Base-by-base conservation (phyloP, 805 yeast species). In the Saturnispora saitoi region DNA sequence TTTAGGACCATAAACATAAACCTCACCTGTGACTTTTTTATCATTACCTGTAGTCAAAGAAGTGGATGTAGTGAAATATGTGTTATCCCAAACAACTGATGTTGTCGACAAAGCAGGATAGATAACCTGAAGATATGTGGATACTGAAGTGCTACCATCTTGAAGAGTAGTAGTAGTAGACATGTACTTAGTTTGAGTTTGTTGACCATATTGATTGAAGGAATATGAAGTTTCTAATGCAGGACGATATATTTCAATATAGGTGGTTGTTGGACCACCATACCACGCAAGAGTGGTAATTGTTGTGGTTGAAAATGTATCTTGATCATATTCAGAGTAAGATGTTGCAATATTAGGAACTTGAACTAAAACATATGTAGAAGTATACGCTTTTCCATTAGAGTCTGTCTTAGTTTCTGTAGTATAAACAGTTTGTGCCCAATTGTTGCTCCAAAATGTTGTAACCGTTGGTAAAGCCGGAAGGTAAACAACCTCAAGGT, bases 381-480 rank as follows among this genome's bases (percentile, higher is more conserved):
- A 38, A 14, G 34, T 28, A 15, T 15, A 37, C 9, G 17, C 39
- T n/a, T 20, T 7, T 15, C 51, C 48, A 20, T 34, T 32, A 7
- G 29, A 6, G 20, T 36, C 38, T 15, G 30, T 24, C n/a, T 39
- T 29, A 4, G 42, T 29, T 31, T 28, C 26, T 15, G 26, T 36
- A 3, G 51, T 42, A 15, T 38, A 22, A 3, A 12, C n/a, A 17
- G 14, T 15, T 12, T 5, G 4, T 17, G 4, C 17, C 1, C 2
- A 4, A 10, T 28, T 38, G 19, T 30, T 32, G 11, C 43, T 28
- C 3, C 52, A 46, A 22, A 37, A 28, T 2, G 52, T 31, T 17
- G 39, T 31, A 6, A 12, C 11, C 5, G 49, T 46, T 19, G 30
- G 32, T 15, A 49, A 49, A 10, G 44, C 45, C 19, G 49, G 47